Evolutionary conservation across 805 yeast species (phyloP), one percentile per base, ranked within the genome.

Genomic region (Candida tammaniensis): DNA sequence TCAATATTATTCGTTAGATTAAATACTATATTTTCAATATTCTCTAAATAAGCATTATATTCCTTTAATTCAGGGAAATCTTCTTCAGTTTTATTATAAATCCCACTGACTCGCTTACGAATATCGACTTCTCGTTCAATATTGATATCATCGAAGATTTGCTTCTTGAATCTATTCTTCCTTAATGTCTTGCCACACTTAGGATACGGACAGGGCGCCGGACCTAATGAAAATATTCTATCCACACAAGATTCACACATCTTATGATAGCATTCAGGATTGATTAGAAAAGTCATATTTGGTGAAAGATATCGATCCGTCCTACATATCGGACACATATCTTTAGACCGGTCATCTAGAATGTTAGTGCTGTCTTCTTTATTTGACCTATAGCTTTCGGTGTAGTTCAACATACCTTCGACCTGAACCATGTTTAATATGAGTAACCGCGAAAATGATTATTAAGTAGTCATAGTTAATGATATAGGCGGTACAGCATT

Each of bases 211-310:
- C 99, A 93, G 14, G 89, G 93, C 0, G 96, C 93, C 0, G 98
- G 98, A 3, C 99, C 99, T 32, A 84, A 65, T 5, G 95, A 78
- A 55, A 86, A 93, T 35, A 93, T 89, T 45, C 98, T 74, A 59
- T 93, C 98, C 27, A 91, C 98, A 63, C 98, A 93, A 1, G 95
- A 80, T 48, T 84, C 97, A 64, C 99, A 93, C 59, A 93, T 91
- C 68, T 87, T 91, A 56, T 93, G 99, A 55, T 93, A 93, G 62
- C 99, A 93, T 58, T 93, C 98, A 0, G 98, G 95, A 51, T 93
- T 93, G 44, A 93, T 88, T 36, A 91, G 75, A 54, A 93, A 91
- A 46, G 74, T 79, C 82, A 93, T 84, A 48, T 89, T 87, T 17
- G 98, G 98, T 28, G 95, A 86, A 42, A 93, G 70, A 58, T 93